Conservation (phyloP, 2,329 filamentous ascomycete species). For the Stagonosporopsis cucurbitacearum region DNA sequence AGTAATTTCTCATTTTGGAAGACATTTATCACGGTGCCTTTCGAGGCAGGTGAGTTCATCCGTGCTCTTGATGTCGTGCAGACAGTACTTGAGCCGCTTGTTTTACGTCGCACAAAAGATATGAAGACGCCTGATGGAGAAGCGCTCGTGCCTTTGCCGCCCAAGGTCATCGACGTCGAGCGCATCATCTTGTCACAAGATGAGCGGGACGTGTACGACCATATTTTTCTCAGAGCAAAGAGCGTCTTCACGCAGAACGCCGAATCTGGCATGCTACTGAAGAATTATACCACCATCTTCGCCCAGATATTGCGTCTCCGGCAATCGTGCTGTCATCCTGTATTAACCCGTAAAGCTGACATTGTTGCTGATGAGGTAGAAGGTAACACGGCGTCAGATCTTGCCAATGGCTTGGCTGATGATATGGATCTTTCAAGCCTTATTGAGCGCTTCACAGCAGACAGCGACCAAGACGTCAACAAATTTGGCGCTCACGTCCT, state of each 20-base stretch:
- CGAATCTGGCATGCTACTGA: constrained; percentile 90
- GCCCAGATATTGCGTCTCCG: constrained; percentile 92
- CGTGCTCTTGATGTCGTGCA: constrained; percentile 95
- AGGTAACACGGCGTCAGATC: constrained; percentile 77
- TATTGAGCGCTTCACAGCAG: constrained; percentile 80
- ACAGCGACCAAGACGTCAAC: constrained; percentile 65
- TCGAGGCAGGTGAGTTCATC: constrained; percentile 93
- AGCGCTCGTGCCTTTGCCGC: constrained; percentile 80
- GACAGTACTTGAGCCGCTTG: constrained; percentile 93
- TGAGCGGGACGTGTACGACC: constrained; percentile 90
- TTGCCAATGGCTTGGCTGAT: constrained; percentile 81
- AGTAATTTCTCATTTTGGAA: constrained; percentile 99
- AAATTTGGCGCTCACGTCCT: constrained; percentile 86
- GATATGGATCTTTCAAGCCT: constrained; percentile 94
- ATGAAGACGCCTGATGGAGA: constrained; percentile 94
- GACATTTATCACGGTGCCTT: constrained; percentile 96
- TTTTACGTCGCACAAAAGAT: constrained; percentile 92
- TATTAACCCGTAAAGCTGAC: constrained; percentile 83
- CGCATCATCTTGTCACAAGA: constrained; percentile 83
- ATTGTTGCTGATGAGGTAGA: constrained; percentile 88
- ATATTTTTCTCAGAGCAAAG: constrained; percentile 84
- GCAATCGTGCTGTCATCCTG: constrained; percentile 92
- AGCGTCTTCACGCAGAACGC: constrained; percentile 84
- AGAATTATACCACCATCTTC: constrained; percentile 96
- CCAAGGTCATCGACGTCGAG: constrained; percentile 82